Base-by-base conservation (phyloP, 345 rosid genomes). In the Boechera retrofracta region DNA sequence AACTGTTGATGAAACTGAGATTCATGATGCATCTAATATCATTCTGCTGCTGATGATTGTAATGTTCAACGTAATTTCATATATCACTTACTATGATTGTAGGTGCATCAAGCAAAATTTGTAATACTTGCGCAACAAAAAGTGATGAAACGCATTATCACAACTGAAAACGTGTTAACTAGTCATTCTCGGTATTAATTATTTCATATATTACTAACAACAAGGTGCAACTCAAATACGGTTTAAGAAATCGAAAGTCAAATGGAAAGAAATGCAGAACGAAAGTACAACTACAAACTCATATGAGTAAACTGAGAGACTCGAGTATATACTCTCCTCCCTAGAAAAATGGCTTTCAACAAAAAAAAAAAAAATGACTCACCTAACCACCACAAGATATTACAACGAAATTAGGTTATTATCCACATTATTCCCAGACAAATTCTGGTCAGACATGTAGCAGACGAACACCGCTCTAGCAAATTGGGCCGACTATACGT, bases 321-420 rank as follows among this genome's bases (percentile, higher is more conserved):
- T 58, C 3, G 28, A 26, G 28, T 1, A 33, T 62, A 39, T 53
- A 31, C 3, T 54, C 33, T 39, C 44, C 26, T 55, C 65, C 6
- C 39, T 26, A 75, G 66, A 68, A 60, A 39, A 48, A 38, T 75
- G 72, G 72, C 59, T 66, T 45, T 35, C n/a, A 52, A 64, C 55
- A 18, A 70, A 66, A 48, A 7, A 6, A 41, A 41, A 9, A 71
- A 74, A 45, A 67, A 56, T 44, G 57, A 57, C 49, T 45, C 53
- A 18, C 7, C 73, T 59, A 67, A 29, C 31, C n/a, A n/a, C 28
- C 28, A 21, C 44, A 33, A 13, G 31, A 69, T 68, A 53, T 44
- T 77, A 76, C 79, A 76, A 76, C 13, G 74, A 52, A 76, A 77
- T 64, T 53, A 61, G 64, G 53, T 57, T 60, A 68, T 68, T 59